Conservation (phyloP, 306 rosid genomes). For the Canavalia ensiformis region DNA sequence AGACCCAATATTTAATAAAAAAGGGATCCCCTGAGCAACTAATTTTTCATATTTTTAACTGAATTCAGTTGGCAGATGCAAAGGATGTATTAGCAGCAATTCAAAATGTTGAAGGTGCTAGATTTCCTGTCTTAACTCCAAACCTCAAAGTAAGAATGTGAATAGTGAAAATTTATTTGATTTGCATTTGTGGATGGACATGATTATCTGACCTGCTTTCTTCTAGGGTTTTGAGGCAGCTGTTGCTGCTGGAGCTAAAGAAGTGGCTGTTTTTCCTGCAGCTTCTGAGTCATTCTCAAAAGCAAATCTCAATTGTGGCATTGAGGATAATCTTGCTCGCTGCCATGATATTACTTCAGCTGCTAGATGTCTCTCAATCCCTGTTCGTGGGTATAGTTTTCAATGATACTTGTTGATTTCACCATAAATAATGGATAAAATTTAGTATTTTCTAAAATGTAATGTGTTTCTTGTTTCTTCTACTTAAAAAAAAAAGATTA, state of each 20-base stretch:
- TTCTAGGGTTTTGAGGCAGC: slow-evolving; percentile 94
- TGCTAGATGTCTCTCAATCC: slow-evolving; percentile 74
- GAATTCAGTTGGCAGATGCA: slow-evolving; percentile 88
- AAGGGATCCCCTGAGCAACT: slow-evolving; percentile 17
- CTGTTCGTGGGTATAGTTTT: slow-evolving; percentile 84
- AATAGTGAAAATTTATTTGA: slow-evolving; percentile 13
- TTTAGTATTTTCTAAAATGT: slow-evolving; percentile 21
- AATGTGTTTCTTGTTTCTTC: background rate
- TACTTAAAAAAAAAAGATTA: slow-evolving; percentile 28
- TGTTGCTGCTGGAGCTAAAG: slow-evolving; percentile 90
- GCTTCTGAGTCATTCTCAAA: slow-evolving; percentile 95
- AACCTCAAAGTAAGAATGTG: slow-evolving; percentile 76
- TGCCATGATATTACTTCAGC: slow-evolving; percentile 74
- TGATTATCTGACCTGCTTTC: slow-evolving; percentile 43
- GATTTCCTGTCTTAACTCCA: slow-evolving; percentile 87
- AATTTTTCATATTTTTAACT: slow-evolving; percentile 28
- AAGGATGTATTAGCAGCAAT: slow-evolving; percentile 82
- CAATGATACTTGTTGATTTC: background rate
- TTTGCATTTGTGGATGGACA: slow-evolving; percentile 36
- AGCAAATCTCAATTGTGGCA: slow-evolving; percentile 82
- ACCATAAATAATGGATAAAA: background rate
- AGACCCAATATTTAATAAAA: slow-evolving; percentile 5
- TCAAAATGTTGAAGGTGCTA: slow-evolving; percentile 71
- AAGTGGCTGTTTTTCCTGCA: slow-evolving; percentile 90
- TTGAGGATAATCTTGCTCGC: slow-evolving; percentile 79